Evolutionary conservation across 306 rosid species (phyloP), one percentile per base, ranked within the genome.

Genomic region (Astragalus glycyphyllos): DNA sequence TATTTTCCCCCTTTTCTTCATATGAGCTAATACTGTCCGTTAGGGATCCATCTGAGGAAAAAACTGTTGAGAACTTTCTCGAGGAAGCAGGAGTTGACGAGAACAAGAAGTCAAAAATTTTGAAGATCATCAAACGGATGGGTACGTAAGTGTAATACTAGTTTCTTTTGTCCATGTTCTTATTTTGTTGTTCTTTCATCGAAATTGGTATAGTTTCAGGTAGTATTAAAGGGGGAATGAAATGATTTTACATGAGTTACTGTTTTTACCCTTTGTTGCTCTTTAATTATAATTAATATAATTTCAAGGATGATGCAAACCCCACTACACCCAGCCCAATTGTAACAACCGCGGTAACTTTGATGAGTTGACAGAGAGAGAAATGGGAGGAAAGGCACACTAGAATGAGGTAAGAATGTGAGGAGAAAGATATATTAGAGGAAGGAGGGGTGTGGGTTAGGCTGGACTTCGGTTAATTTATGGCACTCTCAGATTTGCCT

Each of bases 1-100:
- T 65, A 51, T 34, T 6, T 58, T 47, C 8, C 29, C 29, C 29
- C 12, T 37, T 13, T 44, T 47, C 66, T n/a, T 15, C 26, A n/a
- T 15, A 14, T 65, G 23, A 48, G 55, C 53, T 58, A 29, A 8
- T 42, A 16, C 63, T 64, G 45, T 65, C 48, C 51, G 77, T 32
- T 51, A 92, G 98, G 74, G 93, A 93, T 84, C 90, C 86, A 15
- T 77, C 88, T 1, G 86, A 93, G 80, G 93, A 86, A 55, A 88
- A 80, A 64, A 11, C 84, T 69, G 90, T 85, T 65, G 89, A 83
- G 73, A 81, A 76, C 75, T 93, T 90, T 87, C 97, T 93, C 11
- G 77, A 78, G n/a, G 86, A 84, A 79, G 90, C 80, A 71, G 87
- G 92, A 47, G 71, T 93, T 37, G 90, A 87, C 58, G 88, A 88